Evolutionary conservation across 2,329 filamentous ascomycete genomes (phyloP), one percentile per base, ranked within the genome.

Genomic region (Knoxdaviesia capensis): DNA sequence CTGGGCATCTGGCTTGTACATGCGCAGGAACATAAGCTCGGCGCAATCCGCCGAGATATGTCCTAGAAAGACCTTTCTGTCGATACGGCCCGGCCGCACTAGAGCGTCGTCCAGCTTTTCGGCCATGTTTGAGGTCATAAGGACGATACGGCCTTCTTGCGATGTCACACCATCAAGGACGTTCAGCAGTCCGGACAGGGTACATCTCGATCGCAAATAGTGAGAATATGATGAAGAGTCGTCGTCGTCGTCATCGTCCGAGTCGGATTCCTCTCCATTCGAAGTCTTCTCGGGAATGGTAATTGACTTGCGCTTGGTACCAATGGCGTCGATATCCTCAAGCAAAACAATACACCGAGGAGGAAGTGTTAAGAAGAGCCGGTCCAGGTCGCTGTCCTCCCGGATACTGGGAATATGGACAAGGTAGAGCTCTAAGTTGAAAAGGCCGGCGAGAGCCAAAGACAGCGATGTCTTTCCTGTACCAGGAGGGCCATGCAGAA

Each of bases 121-220:
- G 3, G 78, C 77, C 45, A 74, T 70, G 57, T 88, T 90, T 32
- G 80, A 85, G 0, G 82, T 87, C 78, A 87, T 85, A 59, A 88
- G 77, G 11, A 88, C 68, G 8, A 88, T 71, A 38, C 80, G 71
- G 30, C 81, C 82, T 59, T 88, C 82, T 50, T 83, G 80, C 3
- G 76, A 80, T 1, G 79, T 80, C 1, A 86, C 81, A 43, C 84
- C 81, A 51, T 92, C 83, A 45, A 92, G 84, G 44, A 80, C 79
- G 56, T 92, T 92, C 41, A 92, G 68, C 1, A 92, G 66, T 1
- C 82, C 82, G 0, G 80, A 83, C 2, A 90, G 66, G 1, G 80
- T 82, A 6, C 34, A 53, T 29, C 41, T 20, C 20, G 20, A 20
- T 20, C 20, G 20, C 20, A 20, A 2, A 20, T 20, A 37, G 3